These are phyloP conservation scores for Nicotiana obtusifolia DNA, from an alignment of 257 asterid genomes.

Conservation along the genomic window DNA sequence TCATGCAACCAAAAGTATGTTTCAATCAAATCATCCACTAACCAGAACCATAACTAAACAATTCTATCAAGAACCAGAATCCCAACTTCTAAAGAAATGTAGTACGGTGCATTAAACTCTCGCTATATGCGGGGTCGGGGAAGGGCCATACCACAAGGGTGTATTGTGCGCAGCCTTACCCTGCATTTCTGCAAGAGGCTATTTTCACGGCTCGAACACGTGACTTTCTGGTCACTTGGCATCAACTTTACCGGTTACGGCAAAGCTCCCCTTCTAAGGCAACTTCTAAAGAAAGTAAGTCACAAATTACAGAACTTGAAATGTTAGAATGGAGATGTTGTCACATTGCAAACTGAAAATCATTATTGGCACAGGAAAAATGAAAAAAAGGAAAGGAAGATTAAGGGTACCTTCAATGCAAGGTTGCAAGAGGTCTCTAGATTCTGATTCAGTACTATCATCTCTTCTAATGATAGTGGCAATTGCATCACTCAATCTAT, in stretches of 20 bases:
- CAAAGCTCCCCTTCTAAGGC: too few relatives aligned
- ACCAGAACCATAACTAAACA: not conserved
- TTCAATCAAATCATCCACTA: not conserved
- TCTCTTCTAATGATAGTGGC: slow-evolving; percentile 73
- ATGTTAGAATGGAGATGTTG: not conserved
- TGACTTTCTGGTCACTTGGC: too few relatives aligned
- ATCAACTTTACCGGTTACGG: too few relatives aligned
- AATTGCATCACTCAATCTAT: slow-evolving; percentile 77
- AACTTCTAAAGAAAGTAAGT: too few relatives aligned
- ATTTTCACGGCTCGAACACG: too few relatives aligned
- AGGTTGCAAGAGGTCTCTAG: slow-evolving; percentile 64
- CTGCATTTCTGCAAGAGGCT: too few relatives aligned
- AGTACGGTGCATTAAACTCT: too few relatives aligned
- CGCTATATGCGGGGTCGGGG: too few relatives aligned
- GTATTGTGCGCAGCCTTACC: too few relatives aligned
- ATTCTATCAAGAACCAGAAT: not conserved
- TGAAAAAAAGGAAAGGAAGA: not conserved
- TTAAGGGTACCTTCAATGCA: slow-evolving; percentile 78
- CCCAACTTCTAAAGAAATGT: too few relatives aligned
- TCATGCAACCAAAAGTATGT: not conserved
- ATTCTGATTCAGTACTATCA: slow-evolving; percentile 57
- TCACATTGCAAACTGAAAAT: not conserved
- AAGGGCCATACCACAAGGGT: too few relatives aligned
- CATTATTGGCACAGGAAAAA: not conserved
- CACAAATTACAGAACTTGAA: not conserved